Base-by-base conservation (phyloP, 176 grass and related monocot genomes). In the Oropetium thomaeum region DNA sequence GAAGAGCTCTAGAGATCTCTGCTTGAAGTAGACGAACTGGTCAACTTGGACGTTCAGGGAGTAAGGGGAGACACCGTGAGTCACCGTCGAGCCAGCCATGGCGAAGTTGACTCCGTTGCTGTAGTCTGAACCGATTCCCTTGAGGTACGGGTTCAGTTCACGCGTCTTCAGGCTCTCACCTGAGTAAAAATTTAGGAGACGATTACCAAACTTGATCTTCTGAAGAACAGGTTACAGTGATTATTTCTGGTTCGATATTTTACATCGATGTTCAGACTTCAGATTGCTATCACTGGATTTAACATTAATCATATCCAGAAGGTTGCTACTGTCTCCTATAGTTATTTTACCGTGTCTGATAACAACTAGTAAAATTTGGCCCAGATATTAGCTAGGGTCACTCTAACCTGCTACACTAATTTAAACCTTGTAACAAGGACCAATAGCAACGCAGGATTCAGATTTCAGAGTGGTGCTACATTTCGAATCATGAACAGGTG, bases 31-130 rank as follows among this genome's bases (percentile, higher is more conserved):
- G 35, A 93, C 65, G 30, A 97, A 97, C 77, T 97, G 94, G 31
- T 84, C 71, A 8, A 93, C 47, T 77, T 97, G 94, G 60, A 93
- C 85, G 37, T 89, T 79, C 61, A 91, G 43, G 37, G 90, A 85
- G 63, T 89, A 97, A 38, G 74, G 39, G 31, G 81, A 69, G 58
- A 74, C 61, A 7, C 79, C 78, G 5, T 89, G 90, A 0, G 65
- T 39, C 25, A 74, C 83, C 5, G 78, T 87, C 0, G 90, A 86
- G 52, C 94, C 94, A 0, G 83, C 72, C 69, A 97, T 84, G 20
- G 94, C 94, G 10, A 97, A 97, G 70, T 97, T 93, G 45, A 78
- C 90, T 4, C 94, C 94, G 43, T 93, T 93, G 74, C 78, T 91
- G 82, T 93, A 97, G 74, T 97, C 82, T 34, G 90, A 86, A 41